phyloP scores from a whole-genome alignment of 208 protist species.

The Porcisia hertigi region DNA sequence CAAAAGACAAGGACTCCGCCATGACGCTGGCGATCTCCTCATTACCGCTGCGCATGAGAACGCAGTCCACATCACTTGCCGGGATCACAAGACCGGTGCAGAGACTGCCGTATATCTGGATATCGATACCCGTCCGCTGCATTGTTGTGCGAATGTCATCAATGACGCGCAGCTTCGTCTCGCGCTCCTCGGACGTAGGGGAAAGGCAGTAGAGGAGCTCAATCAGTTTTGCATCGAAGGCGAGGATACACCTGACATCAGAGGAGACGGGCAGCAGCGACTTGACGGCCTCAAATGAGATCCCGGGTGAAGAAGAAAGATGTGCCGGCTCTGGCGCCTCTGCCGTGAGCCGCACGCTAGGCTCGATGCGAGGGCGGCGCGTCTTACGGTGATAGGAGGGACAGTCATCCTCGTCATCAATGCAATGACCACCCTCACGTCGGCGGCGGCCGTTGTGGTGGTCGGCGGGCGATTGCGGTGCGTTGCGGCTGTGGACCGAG shows the following conservation, averaged over 20 bases:
- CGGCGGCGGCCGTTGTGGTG: not conserved
- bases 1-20: constrained; percentile 3
- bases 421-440: not conserved
- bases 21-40: constrained; percentile 3
- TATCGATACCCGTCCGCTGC: constrained; percentile 32
- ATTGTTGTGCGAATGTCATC: constrained; percentile 42
- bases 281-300: not conserved
- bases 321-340: not conserved
- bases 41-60: constrained; percentile 39
- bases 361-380: not conserved
- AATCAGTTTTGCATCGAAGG: constrained; percentile 47
- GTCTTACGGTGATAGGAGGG: not conserved
- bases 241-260: constrained; percentile 8
- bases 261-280: constrained; percentile 7
- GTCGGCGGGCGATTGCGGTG: not conserved
- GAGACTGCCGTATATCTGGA: constrained; percentile 79
- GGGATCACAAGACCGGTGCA: constrained; percentile 71
- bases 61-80: constrained; percentile 85
- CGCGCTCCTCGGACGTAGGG: constrained; percentile 32
- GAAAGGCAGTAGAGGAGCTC: constrained; percentile 53
- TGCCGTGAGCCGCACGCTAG: not conserved
- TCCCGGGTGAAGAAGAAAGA: not conserved
- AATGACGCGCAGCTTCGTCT: constrained; percentile 42
- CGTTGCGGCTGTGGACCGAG: not conserved
- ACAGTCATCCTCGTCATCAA: not conserved